Evolutionary conservation across 345 rosid species (phyloP), one percentile per base, ranked within the genome.

Genomic region (Salix dunnii): DNA sequence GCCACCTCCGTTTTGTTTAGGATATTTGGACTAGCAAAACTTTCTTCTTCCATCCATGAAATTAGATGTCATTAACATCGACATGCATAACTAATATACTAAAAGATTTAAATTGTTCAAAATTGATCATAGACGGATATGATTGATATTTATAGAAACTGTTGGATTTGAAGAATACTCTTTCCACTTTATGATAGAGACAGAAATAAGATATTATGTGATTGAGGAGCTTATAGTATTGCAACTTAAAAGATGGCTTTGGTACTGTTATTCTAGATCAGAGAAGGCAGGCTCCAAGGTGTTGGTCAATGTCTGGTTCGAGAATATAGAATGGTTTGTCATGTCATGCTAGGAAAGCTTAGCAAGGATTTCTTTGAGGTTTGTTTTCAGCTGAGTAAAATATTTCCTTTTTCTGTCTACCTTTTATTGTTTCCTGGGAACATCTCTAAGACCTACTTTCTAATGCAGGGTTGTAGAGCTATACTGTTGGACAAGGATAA

Each of bases 401-500:
- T 25, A 35, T 48, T 48, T 66, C 11, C 31, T 31, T 58, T 76
- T 17, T 48, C 36, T 5, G 36, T 33, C 43, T 77, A 14, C 36
- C 67, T 21, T 68, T 43, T 53, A 33, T n/a, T 71, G 35, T 64
- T 67, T 63, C 55, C 13, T 38, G 17, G 31, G 14, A 63, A 42
- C 40, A 21, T 31, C 13, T 68, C 62, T 72, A 2, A 73, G 43
- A 64, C 25, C 43, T 53, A 12, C 51, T 9, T 74, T 67, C 23
- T 55, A 28, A 75, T 84, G 78, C 89, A 94, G 98, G 98, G 98
- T 73, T 91, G 97, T 88, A 89, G 98, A 83, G 98, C 98, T 79
- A 84, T 92, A 65, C 87, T 94, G 78, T 30, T 91, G 73, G 98
- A 92, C 58, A 94, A 94, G 83, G 98, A 90, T 84, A 90, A 74